Evolutionary conservation across 371 early-diverging fungal species (phyloP), one percentile per base, ranked within the genome.

Genomic region (Ordospora pajunii): DNA sequence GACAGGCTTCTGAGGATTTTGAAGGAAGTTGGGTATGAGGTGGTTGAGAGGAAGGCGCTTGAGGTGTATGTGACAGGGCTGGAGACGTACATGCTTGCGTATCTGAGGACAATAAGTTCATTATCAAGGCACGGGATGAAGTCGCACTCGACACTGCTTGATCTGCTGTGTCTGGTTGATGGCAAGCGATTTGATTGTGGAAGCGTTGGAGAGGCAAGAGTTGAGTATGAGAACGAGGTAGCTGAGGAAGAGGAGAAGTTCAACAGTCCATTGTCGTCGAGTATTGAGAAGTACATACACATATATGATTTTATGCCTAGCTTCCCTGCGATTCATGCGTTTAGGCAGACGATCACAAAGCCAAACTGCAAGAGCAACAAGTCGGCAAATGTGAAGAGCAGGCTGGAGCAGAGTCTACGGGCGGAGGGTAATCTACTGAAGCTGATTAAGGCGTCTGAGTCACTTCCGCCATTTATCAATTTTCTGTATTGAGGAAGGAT

Each of bases 251-350:
- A 58, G 14, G 12, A 58, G 12, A 12, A 73, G 40, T 79, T 74
- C 72, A 52, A 45, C 48, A 75, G 77, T 74, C 71, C 74, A n/a
- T 23, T 83, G 27, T 69, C 74, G 37, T 54, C 76, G 12, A 58
- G 71, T 27, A 67, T 73, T 43, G 84, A 84, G 19, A 74, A 73
- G 51, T 79, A 78, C 25, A 74, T 82, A 14, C 80, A 84, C 53
- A 82, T 80, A 52, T 83, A 84, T 53, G 85, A 84, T 10, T 84
- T 83, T 58, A 76, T 84, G 70, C 85, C 85, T 0, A 63, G 70
- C 10, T 82, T 83, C 66, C 85, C 85, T 11, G 80, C 85, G 19
- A 73, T 67, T 25, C 85, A 84, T 70, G 83, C 85, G 4, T 84
- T 81, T 63, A 79, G 80, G 52, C 67, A 73, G 17, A 82, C 83